phyloP scores from a whole-genome alignment of 768 basidiomycete genomes.

The Ramaria sp. region DNA sequence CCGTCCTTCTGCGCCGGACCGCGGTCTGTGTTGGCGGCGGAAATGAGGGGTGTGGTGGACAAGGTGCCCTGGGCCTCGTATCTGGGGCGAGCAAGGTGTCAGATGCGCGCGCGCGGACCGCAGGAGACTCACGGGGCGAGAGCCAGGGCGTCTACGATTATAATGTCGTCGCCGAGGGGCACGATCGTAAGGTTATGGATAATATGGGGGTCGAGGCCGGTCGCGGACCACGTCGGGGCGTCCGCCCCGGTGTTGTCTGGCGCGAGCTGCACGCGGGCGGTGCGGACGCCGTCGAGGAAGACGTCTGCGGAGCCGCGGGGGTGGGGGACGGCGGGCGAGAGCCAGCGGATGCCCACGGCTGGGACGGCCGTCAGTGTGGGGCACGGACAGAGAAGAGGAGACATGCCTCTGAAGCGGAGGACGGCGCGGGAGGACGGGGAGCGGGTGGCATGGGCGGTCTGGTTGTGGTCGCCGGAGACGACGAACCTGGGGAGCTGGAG shows the following conservation, averaged over 20 bases:
- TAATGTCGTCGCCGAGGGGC: background rate
- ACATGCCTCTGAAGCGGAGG: background rate
- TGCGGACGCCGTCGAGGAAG: background rate
- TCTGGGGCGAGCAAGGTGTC: background rate
- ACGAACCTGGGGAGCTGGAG: background rate
- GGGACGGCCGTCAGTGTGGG: background rate
- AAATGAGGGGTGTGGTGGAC: background rate
- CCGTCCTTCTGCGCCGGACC: background rate
- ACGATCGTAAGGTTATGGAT: slow-evolving; percentile 2
- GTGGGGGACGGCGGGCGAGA: background rate
- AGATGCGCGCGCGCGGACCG: background rate
- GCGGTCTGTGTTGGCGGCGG: background rate
- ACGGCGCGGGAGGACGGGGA: background rate
- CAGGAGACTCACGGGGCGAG: background rate
- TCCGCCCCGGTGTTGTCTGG: background rate
- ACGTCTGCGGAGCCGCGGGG: slow-evolving; percentile 1
- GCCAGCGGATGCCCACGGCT: background rate
- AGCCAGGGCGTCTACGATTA: background rate
- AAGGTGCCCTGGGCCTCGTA: background rate
- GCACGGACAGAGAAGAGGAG: background rate
- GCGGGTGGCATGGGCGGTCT: background rate
- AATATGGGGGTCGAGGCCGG: background rate
- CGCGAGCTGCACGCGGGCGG: background rate
- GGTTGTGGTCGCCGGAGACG: background rate
- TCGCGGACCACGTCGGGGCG: background rate